These are phyloP conservation scores for Penicillium sp. DNA, from an alignment of 2,329 filamentous ascomycete species.

Conservation along the genomic window DNA sequence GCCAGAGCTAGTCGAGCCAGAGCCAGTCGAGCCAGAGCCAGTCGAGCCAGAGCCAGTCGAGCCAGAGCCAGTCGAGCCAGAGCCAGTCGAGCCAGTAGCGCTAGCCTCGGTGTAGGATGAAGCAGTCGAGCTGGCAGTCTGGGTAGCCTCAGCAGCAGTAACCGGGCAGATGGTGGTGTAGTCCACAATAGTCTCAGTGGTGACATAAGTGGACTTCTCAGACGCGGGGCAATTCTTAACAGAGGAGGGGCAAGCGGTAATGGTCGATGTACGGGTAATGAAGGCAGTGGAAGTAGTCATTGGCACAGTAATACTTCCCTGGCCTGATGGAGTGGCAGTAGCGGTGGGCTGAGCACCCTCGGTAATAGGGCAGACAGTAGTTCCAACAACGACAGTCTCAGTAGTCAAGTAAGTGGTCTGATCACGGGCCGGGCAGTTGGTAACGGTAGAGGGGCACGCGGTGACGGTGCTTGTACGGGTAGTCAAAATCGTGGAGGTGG, in stretches of 20 bases:
- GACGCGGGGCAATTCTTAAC: neutral
- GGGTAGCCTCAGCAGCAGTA: neutral
- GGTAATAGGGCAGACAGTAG: slow-evolving; percentile 2
- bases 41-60: neutral
- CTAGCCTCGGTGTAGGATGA: neutral
- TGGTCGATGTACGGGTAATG: neutral
- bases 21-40: neutral
- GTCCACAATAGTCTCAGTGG: slow-evolving; percentile 2
- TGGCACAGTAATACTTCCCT: neutral
- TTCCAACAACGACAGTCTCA: slow-evolving; percentile 1
- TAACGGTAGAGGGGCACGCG: neutral
- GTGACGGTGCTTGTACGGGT: slow-evolving; percentile 1
- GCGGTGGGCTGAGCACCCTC: neutral
- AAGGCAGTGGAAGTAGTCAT: slow-evolving; percentile 2
- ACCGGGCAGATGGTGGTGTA: slow-evolving; percentile 1
- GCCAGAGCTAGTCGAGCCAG: neutral
- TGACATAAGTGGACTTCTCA: neutral
- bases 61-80: neutral
- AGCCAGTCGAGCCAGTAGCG: neutral
- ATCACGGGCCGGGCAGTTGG: neutral
- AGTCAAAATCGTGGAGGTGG: neutral
- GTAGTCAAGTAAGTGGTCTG: neutral
- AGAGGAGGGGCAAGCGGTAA: slow-evolving; percentile 1
- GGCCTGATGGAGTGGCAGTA: neutral
- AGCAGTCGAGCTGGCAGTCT: neutral